A percentile compares a stretch with the other conserved stretches of the same genome.
Conservation (phyloP, 2,329 filamentous ascomycete genomes). For the Verticillium dahliae region DNA sequence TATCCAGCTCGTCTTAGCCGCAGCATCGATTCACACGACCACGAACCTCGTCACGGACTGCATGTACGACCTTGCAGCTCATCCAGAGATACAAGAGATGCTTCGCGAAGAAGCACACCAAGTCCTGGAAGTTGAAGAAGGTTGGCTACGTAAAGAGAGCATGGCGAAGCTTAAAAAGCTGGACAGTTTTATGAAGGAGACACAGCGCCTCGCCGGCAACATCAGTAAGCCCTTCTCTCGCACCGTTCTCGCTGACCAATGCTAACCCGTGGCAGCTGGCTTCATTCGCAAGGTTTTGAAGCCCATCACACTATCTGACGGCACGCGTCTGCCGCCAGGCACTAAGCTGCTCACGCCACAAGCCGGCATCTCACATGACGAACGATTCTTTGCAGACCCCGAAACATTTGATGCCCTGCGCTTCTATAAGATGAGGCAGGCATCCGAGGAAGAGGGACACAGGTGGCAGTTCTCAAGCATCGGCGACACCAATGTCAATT, state of each 20-base stretch:
- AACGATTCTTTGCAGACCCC: constrained; percentile 30
- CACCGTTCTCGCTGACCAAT: neutral
- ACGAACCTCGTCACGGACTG: constrained; percentile 38
- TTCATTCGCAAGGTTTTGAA: constrained; percentile 40
- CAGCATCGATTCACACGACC: constrained; percentile 38
- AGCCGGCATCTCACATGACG: constrained; percentile 33
- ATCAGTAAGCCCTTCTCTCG: constrained; percentile 28
- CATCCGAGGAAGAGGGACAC: constrained; percentile 27
- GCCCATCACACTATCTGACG: constrained; percentile 37
- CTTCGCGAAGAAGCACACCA: constrained; percentile 40
- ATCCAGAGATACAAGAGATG: constrained; percentile 39
- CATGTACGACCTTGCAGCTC: constrained; percentile 41
- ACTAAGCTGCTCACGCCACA: constrained; percentile 34
- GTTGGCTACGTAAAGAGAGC: constrained; percentile 34
- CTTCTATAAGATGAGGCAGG: constrained; percentile 37
- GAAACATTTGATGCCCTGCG: constrained; percentile 41
- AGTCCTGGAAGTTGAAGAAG: constrained; percentile 32
- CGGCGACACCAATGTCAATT: constrained; percentile 35
- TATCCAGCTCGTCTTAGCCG: constrained; percentile 35
- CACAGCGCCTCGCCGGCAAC: constrained; percentile 31
- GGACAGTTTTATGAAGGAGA: constrained; percentile 43
- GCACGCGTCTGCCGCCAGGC: constrained; percentile 33
- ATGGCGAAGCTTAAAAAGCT: constrained; percentile 37
- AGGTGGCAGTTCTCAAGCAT: constrained; percentile 32
- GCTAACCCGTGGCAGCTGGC: constrained; percentile 24